Percentiles rank a stretch among this genome's conserved stretches.
Evolutionary conservation across 2,329 filamentous ascomycete species (phyloP).

Genomic region (Diaporthe destruens): DNA sequence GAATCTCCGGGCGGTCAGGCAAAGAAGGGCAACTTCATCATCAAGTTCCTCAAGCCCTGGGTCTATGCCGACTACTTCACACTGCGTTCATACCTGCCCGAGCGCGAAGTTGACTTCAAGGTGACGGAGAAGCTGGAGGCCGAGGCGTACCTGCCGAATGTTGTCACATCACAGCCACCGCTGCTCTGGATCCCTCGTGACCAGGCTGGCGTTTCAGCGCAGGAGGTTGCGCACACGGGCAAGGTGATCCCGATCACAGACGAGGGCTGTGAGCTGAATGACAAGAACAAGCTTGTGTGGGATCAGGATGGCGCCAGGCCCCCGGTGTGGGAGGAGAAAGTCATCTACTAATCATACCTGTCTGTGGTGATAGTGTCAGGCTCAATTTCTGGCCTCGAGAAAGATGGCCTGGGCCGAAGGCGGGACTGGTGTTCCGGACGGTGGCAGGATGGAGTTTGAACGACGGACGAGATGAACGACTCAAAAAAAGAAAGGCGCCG

Average conservation of each 20-base stretch:
- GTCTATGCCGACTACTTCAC: conserved; percentile 79
- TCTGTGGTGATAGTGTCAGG: not conserved
- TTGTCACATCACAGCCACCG: conserved; percentile 72
- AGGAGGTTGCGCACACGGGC: conserved; percentile 80
- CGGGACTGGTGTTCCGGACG: not conserved
- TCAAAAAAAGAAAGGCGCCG: not conserved
- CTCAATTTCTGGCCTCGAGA: not conserved
- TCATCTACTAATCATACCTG: conserved; percentile 48
- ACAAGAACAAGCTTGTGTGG: conserved; percentile 68
- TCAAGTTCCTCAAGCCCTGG: conserved; percentile 83
- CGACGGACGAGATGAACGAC: conserved; percentile 2
- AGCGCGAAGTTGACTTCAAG: conserved; percentile 62
- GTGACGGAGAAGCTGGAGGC: conserved; percentile 73
- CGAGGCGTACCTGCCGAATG: conserved; percentile 81
- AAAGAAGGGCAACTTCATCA: conserved; percentile 69
- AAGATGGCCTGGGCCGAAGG: not conserved
- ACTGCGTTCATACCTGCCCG: conserved; percentile 77
- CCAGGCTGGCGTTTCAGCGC: conserved; percentile 77
- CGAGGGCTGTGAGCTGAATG: conserved; percentile 77
- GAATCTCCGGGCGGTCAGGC: conserved; percentile 42
- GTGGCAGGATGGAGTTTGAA: not conserved
- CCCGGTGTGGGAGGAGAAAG: conserved; percentile 54
- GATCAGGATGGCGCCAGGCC: conserved; percentile 51
- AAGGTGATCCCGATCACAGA: conserved; percentile 84
- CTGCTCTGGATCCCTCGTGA: conserved; percentile 90